Evolutionary conservation across 2,329 filamentous ascomycete species (phyloP), one percentile per base, ranked within the genome.

Genomic region (Aspergillus melleus): DNA sequence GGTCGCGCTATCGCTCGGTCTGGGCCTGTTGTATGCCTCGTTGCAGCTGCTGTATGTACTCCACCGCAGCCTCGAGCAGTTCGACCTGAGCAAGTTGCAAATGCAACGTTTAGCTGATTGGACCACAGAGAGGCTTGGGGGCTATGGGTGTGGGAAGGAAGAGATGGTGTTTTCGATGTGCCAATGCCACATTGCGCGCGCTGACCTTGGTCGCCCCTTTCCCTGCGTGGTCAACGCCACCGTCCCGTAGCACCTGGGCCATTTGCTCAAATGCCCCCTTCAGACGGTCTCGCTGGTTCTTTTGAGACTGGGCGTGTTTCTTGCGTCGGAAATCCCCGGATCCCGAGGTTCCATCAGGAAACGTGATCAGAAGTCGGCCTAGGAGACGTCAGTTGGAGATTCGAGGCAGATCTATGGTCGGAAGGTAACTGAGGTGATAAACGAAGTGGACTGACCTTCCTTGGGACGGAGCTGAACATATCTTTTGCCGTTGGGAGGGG

Each of bases 31-130:
- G 36, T 14, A 64, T 26, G 26, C 60, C 52, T 16, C 46, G 46
- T 47, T 64, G 60, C 20, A 64, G 50, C 4, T 29, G 20, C 19
- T 58, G 57, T 20, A 64, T 64, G 50, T 64, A 64, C 11, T 57
- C 60, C n/a, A 62, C 58, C 11, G 62, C 57, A 4, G 62, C 54
- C n/a, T 64, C 62, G 6, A 64, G 19, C 30, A 64, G 26, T 16
- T 64, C 62, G 20, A 60, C 60, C 62, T 64, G 39, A 42, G 14
- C 36, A 42, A 29, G 36, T 42, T 42, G 36, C 14, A 42, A n/a
- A 42, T 16, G 16, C 6, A 16, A 42, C 16, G 6, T 1, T 42
- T 42, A 42, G 36, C 36, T 42, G 36, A 42, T 42, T 42, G 36
- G 36, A 5, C 16, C 36, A n/a, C 36, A 42, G 16, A n/a, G 16